Evolutionary conservation across 2,329 filamentous ascomycete species (phyloP).

Genomic region (Zelopaecilomyces penicillatus): DNA sequence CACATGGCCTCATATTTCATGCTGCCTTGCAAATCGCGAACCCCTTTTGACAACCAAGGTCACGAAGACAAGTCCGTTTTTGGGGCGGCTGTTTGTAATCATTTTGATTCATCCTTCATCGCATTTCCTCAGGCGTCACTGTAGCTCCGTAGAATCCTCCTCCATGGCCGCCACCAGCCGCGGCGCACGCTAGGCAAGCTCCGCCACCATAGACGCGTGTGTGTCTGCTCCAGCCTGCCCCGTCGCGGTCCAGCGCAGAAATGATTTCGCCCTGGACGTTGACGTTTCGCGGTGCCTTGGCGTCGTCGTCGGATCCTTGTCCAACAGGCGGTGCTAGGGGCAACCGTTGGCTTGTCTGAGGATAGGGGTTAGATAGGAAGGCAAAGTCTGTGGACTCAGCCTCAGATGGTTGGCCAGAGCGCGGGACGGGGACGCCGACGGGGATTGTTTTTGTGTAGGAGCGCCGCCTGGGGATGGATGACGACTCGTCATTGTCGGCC

Average conservation of each 20-base stretch:
- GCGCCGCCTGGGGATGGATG: slow-evolving; percentile 28
- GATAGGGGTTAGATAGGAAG: slow-evolving; percentile 42
- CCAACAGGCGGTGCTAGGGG: slow-evolving; percentile 36
- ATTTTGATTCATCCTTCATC: slow-evolving; percentile 18
- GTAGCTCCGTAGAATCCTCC: slow-evolving; percentile 47
- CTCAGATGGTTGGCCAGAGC: slow-evolving; percentile 14
- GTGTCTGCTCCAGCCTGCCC: slow-evolving; percentile 47
- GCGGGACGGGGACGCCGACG: slow-evolving; percentile 23
- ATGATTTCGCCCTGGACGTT: slow-evolving; percentile 43
- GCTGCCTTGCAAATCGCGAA: too few species aligned
- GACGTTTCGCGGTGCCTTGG: slow-evolving; percentile 24
- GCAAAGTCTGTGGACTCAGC: slow-evolving; percentile 19
- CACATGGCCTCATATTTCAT: too few species aligned
- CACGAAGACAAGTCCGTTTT: too few species aligned
- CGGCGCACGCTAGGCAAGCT: slow-evolving; percentile 47
- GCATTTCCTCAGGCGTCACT: slow-evolving; percentile 44
- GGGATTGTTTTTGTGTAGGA: slow-evolving; percentile 36
- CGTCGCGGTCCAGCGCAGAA: slow-evolving; percentile 37
- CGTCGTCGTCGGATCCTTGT: slow-evolving; percentile 13
- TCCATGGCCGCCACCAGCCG: slow-evolving; percentile 34
- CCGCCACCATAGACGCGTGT: slow-evolving; percentile 52
- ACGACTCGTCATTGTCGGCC: slow-evolving; percentile 18
- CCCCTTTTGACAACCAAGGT: too few species aligned
- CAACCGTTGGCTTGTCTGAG: slow-evolving; percentile 37
- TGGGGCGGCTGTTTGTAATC: neutral